These are phyloP conservation scores for Cinnamomum chago DNA, from an alignment of 164 flowering plant genomes.

Conservation along the genomic window DNA sequence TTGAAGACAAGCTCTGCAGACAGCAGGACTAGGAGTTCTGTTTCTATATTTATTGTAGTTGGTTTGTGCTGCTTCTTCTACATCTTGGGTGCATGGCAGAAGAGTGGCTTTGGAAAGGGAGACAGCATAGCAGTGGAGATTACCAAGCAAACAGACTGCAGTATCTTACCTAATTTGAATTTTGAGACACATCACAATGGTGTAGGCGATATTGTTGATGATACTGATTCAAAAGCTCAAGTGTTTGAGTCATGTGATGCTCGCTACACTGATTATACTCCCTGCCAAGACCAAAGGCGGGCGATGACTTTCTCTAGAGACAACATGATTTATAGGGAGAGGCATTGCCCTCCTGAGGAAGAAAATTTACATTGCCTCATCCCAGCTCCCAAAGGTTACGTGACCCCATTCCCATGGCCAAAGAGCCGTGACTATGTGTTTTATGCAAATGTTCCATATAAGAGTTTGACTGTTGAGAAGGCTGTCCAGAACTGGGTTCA, in stretches of 20 bases:
- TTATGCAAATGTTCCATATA: constrained; percentile 85
- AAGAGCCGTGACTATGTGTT: constrained; percentile 89
- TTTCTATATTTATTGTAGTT: constrained; percentile 67
- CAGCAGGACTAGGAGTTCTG: constrained; percentile 61
- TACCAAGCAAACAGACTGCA: constrained; percentile 61
- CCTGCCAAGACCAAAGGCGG: constrained; percentile 86
- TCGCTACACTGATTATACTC: constrained; percentile 71
- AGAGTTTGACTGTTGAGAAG: constrained; percentile 88
- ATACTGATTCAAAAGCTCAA: constrained; percentile 29
- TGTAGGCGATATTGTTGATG: constrained; percentile 31
- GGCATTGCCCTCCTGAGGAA: constrained; percentile 73
- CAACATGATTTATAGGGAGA: constrained; percentile 75
- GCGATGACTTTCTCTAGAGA: constrained; percentile 90
- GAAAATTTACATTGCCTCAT: constrained; percentile 71
- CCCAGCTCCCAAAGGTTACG: constrained; percentile 90
- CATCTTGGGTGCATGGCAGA: constrained; percentile 93
- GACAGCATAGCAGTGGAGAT: constrained; percentile 73
- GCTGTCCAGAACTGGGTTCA: constrained; percentile 95
- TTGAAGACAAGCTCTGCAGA: constrained; percentile 43
- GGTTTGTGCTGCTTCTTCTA: constrained; percentile 90
- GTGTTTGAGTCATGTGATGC: constrained; percentile 51
- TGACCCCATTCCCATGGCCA: constrained; percentile 92
- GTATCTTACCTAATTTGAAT: constrained; percentile 46
- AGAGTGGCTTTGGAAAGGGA: constrained; percentile 92
- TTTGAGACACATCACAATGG: constrained; percentile 77